Conservation (phyloP, 2,329 filamentous ascomycete genomes). For the Apiospora marii region DNA sequence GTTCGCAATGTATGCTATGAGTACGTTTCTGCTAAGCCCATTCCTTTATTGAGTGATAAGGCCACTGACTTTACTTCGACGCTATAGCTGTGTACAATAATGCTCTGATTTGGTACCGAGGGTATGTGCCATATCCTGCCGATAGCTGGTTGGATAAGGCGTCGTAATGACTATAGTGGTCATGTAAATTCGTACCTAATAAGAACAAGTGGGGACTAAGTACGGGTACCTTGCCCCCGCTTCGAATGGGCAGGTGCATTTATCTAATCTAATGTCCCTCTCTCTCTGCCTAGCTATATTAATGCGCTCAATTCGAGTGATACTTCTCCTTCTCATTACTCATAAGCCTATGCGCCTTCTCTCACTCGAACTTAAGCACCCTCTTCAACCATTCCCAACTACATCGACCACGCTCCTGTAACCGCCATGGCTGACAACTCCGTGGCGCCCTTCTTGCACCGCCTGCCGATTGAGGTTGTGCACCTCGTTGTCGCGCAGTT, state of each 20-base stretch:
- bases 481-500: conserved; percentile 13
- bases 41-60: not conserved
- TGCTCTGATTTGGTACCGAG: not conserved
- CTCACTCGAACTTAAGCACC: not conserved
- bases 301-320: no score
- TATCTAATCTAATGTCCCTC: no score
- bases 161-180: no score
- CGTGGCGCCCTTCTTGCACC: not conserved
- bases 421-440: not conserved
- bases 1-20: not conserved
- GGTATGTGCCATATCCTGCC: not conserved
- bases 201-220: no score
- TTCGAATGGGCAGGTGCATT: no score
- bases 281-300: no score
- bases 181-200: no score
- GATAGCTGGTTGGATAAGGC: not conserved
- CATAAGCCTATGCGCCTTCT: no score
- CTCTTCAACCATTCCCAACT: not conserved
- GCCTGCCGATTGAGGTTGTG: conserved; percentile 7
- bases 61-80: not conserved
- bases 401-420: not conserved
- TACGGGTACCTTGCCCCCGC: no score
- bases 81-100: not conserved
- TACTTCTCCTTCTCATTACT: no score
- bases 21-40: not conserved